These are phyloP conservation scores for Coemansia sp. DNA, from an alignment of 192 early-diverging fungal genomes.

Conservation along the genomic window DNA sequence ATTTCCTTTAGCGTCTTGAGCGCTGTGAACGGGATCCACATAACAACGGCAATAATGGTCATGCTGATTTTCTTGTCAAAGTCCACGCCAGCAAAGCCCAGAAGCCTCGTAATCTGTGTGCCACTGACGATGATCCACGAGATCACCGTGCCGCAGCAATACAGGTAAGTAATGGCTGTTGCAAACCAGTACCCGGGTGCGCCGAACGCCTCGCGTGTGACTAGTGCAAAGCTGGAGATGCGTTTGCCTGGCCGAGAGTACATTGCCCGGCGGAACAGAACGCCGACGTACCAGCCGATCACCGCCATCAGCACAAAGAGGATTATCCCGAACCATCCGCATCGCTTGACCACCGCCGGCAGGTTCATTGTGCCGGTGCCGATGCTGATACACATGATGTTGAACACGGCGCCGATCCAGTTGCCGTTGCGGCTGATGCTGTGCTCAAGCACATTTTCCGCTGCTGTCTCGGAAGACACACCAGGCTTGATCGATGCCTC, in stretches of 20 bases:
- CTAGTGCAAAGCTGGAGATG: slow-evolving; percentile 60
- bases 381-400: slow-evolving; percentile 73
- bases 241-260: slow-evolving; percentile 67
- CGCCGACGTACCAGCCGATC: slow-evolving; percentile 74
- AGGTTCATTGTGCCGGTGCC: slow-evolving; percentile 81
- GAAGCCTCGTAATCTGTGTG: slow-evolving; percentile 62
- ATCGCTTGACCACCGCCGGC: slow-evolving; percentile 69
- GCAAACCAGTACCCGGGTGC: slow-evolving; percentile 61
- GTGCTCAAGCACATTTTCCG: slow-evolving; percentile 20
- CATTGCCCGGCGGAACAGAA: slow-evolving; percentile 67
- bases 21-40: slow-evolving; percentile 75
- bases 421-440: slow-evolving; percentile 53
- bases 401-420: slow-evolving; percentile 61
- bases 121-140: slow-evolving; percentile 79
- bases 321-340: slow-evolving; percentile 77
- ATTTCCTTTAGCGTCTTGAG: slow-evolving; percentile 81
- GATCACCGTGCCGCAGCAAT: slow-evolving; percentile 64
- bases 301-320: slow-evolving; percentile 69
- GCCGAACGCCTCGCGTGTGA: slow-evolving; percentile 74
- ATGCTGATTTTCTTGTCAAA: slow-evolving; percentile 62
- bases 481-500: not conserved
- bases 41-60: slow-evolving; percentile 61
- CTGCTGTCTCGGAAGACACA: not conserved
- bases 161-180: slow-evolving; percentile 58
- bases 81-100: slow-evolving; percentile 45